These are phyloP conservation scores for Eucalyptus paniculata DNA, from an alignment of 345 rosid species.

Conservation along the genomic window DNA sequence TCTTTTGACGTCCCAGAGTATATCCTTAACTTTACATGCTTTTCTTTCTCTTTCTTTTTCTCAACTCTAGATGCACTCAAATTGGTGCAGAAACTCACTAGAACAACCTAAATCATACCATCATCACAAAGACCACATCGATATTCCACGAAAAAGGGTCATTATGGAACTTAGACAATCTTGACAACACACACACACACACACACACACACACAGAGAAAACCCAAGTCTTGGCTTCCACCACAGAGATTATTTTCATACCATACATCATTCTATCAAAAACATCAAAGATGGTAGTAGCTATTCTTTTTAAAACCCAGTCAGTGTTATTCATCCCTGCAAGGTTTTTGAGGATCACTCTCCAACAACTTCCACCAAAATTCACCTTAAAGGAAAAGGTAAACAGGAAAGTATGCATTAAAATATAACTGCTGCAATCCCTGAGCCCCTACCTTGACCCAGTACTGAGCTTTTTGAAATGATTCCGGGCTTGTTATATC, in stretches of 20 bases:
- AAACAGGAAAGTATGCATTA: neutral
- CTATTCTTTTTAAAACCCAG: neutral
- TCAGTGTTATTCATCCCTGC: neutral
- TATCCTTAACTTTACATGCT: neutral
- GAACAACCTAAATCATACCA: neutral
- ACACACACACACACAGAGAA: neutral
- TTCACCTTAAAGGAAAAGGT: neutral
- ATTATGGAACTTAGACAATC: neutral
- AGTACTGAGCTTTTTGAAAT: constrained; percentile 84
- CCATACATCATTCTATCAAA: neutral
- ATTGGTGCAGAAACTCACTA: neutral
- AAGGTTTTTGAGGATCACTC: neutral
- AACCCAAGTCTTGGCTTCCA: neutral
- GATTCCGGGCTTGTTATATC: constrained; percentile 96
- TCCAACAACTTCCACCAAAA: neutral
- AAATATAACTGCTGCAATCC: neutral
- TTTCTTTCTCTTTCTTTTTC: neutral
- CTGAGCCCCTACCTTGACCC: constrained; percentile 72
- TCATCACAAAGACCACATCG: neutral
- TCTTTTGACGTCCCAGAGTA: neutral
- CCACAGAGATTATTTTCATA: neutral
- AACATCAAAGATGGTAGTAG: neutral
- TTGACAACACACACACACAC: neutral
- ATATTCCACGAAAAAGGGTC: neutral
- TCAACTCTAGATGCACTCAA: neutral